A percentile compares a stretch with the other conserved stretches of the same genome.
Evolutionary conservation across 345 rosid species (phyloP).

Genomic region (Brassica nigra): DNA sequence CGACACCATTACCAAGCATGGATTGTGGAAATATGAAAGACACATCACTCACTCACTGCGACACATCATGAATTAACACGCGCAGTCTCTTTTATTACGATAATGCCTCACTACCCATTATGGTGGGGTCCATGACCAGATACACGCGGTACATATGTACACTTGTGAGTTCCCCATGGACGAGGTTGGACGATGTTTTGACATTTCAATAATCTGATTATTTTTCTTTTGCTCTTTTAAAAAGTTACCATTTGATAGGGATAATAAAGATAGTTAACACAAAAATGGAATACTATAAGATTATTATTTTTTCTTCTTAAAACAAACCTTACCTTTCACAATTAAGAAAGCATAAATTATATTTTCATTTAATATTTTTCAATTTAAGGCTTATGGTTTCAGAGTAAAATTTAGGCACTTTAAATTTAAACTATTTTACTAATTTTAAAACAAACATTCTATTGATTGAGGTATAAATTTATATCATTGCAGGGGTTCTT

Average conservation of each 20-base stretch:
- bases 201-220: not conserved
- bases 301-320: not conserved
- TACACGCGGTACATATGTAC: constrained; percentile 21
- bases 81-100: constrained; percentile 26
- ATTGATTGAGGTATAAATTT: not conserved
- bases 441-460: not conserved
- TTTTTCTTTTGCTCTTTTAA: not conserved
- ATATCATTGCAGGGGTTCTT: not conserved
- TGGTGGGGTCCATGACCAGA: constrained; percentile 12
- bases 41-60: constrained; percentile 24
- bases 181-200: not conserved
- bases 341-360: not conserved
- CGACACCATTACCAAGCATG: constrained; percentile 28
- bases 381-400: not conserved
- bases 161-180: constrained; percentile 22
- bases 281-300: not conserved
- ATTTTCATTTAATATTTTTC: not conserved
- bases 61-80: constrained; percentile 34
- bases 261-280: not conserved
- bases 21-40: constrained; percentile 33
- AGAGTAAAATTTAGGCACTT: not conserved
- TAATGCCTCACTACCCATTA: not conserved
- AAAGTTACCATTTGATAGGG: no score
- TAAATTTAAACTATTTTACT: not conserved
- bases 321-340: not conserved